Base-by-base conservation (phyloP, 2,329 filamentous ascomycete genomes). In the Trichoderma sp. region DNA sequence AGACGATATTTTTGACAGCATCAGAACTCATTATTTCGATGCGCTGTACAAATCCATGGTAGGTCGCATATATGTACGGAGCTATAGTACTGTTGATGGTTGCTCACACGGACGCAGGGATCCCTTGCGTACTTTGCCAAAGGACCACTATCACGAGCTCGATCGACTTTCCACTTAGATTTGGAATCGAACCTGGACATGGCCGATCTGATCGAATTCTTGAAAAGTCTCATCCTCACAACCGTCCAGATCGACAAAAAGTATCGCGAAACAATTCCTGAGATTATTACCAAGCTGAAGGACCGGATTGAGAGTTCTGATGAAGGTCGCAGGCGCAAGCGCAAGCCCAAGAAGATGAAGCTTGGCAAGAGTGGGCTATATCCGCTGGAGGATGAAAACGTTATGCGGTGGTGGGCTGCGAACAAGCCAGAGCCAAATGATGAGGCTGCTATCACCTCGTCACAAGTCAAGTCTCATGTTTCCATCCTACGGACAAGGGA, bases 41-140 rank as follows among this genome's bases (percentile, higher is more conserved):
- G 84, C 86, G 6, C 80, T 92, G 1, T 91, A 90, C 83, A 85
- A 89, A 81, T 89, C 91, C 71, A 87, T 89, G 84, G 89, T 89
- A 80, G 15, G 84, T 76, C 39, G 30, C 12, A 14, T 53, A 18
- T 21, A 14, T 7, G 3, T 24, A 18, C 21, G 2, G 11, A 18
- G 26, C 1, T 28, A 8, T 15, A 8, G 14, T 30, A 2, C 12
- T 39, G 5, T n/a, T 61, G 21, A 28, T 58, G 51, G 28, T 18
- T 4, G 18, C 56, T 63, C n/a, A 73, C 6, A 72, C 26, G 12
- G 24, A n/a, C 36, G 9, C 57, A 93, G 86, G 93, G 92, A 39
- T 93, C 93, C 4, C 83, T 95, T 71, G 93, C 93, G 72, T 96
- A 95, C 80, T 95, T 95, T 80, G 91, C 91, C 24, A 96, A 96